These are phyloP conservation scores for Leccinum subspadiceum DNA, from an alignment of 1,284 basidiomycete species.

Conservation along the genomic window DNA sequence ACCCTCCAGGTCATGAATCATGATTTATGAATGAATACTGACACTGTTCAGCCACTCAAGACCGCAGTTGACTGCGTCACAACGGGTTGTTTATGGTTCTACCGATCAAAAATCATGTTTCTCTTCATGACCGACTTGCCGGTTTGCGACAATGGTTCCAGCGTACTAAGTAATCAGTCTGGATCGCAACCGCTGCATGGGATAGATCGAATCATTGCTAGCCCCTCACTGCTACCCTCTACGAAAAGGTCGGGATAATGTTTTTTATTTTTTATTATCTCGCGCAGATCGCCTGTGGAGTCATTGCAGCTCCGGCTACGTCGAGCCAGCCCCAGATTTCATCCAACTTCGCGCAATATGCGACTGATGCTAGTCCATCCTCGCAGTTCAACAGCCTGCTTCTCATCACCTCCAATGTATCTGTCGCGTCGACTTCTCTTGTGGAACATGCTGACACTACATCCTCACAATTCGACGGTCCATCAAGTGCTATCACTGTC, in stretches of 20 bases:
- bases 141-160: constrained; percentile 9
- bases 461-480: background rate
- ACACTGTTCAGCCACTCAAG: background rate
- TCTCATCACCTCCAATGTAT: background rate
- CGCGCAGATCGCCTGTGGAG: constrained; percentile 20
- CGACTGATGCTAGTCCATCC: background rate
- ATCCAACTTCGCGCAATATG: background rate
- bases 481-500: background rate
- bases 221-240: background rate
- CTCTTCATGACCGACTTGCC: background rate
- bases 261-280: constrained; percentile 6
- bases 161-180: constrained; percentile 1
- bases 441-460: background rate
- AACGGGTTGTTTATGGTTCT: background rate
- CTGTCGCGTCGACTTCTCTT: background rate
- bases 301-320: constrained; percentile 12
- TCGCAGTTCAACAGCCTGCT: background rate
- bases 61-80: background rate
- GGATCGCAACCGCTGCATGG: constrained; percentile 2
- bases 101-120: background rate
- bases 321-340: background rate
- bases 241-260: constrained; percentile 12
- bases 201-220: background rate
- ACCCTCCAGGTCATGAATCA: background rate
- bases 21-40: background rate